Evolutionary conservation across 352 stramenopile genomes (phyloP), one percentile per base, ranked within the genome.

Genomic region (Phytophthora palmivora): DNA sequence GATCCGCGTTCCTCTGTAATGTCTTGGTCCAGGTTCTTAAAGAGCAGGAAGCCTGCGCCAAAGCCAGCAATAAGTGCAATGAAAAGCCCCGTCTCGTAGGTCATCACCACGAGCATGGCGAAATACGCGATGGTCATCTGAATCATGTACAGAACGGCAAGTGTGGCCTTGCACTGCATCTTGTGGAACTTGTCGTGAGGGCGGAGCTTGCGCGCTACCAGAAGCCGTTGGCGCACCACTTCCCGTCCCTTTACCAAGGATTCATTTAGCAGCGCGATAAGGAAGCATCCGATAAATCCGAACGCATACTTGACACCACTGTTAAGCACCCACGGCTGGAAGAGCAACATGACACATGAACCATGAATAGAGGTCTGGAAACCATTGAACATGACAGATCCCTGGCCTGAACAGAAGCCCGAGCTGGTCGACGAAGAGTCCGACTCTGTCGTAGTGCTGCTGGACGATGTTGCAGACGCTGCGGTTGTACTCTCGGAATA

Each of bases 101-200:
- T 89, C 85, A 94, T 94, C 16, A 92, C 78, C 14, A 94, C 78
- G 8, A 94, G 79, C 85, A 94, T 94, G 4, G 76, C 81, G 49
- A 94, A 78, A 70, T 94, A 94, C 56, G 83, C 85, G 51, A 94
- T 74, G 24, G 82, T 89, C 83, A 94, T 90, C 62, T 92, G 82
- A 24, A 82, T 62, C 82, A 91, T 91, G 72, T 94, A 94, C 46
- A 90, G 55, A 43, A 83, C 45, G 36, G 84, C 67, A 26, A 94
- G 64, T 26, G 78, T 38, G 18, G 79, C 39, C 54, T 94, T 92
- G 70, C 84, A 88, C 61, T 70, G 64, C 46, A 84, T 70, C 57
- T 89, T 87, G 73, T 84, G 69, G 33, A 74, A 52, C 47, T 86
- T 89, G 74, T 87, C 72, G 15, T 65, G 19, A 24, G 53, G 22